A percentile compares a stretch with the other conserved stretches of the same genome.
These are phyloP conservation scores for Trichoderma harzianum DNA, from an alignment of 2,329 filamentous ascomycete species.

Conservation along the genomic window DNA sequence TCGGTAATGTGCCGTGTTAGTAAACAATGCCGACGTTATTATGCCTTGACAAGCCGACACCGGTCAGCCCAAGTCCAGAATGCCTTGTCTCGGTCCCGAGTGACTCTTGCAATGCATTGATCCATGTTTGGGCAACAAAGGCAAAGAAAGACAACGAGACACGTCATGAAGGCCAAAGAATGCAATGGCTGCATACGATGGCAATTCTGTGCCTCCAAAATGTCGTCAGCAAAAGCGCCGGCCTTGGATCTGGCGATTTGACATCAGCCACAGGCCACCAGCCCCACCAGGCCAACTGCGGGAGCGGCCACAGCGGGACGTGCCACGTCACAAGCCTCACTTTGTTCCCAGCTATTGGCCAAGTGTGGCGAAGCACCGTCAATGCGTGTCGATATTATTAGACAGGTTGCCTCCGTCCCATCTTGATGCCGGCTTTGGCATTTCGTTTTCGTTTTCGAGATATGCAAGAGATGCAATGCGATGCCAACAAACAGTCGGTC, in stretches of 20 bases:
- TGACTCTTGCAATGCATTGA: constrained; percentile 22
- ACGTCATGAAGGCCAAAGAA: not conserved
- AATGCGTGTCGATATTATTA: constrained; percentile 4
- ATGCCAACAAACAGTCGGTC: not conserved
- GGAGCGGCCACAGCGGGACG: constrained; percentile 29
- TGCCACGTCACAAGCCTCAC: constrained; percentile 49
- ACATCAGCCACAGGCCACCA: constrained; percentile 22
- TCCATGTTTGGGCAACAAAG: not conserved
- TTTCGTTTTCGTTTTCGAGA: constrained; percentile 7
- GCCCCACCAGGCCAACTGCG: constrained; percentile 22
- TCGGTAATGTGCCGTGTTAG: not conserved
- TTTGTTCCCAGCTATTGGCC: constrained; percentile 22
- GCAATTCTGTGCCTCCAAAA: not conserved
- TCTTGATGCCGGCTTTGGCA: not conserved
- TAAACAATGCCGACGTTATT: not conserved
- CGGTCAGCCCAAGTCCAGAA: constrained; percentile 27
- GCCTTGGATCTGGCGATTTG: not conserved
- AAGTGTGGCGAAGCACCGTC: constrained; percentile 18
- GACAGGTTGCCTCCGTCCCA: constrained; percentile 20
- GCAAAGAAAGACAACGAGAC: not conserved
- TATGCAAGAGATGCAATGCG: constrained; percentile 20
- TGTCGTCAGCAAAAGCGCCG: not conserved
- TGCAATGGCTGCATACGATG: not conserved
- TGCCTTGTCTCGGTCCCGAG: constrained; percentile 29
- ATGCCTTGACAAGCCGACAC: constrained; percentile 7